A percentile compares a stretch with the other conserved stretches of the same genome.
These are phyloP conservation scores for Vaccinium corymbosum DNA, from an alignment of 148 eudicot species.

Conservation along the genomic window DNA sequence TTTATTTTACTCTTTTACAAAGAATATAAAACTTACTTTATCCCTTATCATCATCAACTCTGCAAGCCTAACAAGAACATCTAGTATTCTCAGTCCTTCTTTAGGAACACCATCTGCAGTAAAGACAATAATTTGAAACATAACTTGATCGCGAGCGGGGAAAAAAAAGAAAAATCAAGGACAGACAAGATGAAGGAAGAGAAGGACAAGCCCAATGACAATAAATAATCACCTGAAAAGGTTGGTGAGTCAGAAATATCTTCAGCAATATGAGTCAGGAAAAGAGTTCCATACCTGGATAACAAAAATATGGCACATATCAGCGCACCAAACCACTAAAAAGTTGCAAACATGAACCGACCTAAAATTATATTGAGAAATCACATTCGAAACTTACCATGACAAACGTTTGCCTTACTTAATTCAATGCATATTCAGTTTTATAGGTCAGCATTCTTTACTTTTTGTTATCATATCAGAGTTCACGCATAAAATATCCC, in stretches of 20 bases:
- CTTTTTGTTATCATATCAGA: not conserved
- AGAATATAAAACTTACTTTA: slow-evolving; percentile 47
- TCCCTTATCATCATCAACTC: slow-evolving; percentile 58
- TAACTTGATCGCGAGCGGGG: not conserved
- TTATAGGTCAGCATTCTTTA: not conserved
- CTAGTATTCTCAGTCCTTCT: slow-evolving; percentile 82
- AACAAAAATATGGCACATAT: not conserved
- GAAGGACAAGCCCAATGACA: not conserved
- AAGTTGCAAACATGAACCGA: not conserved
- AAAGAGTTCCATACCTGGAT: slow-evolving; percentile 78
- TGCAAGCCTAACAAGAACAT: slow-evolving; percentile 88
- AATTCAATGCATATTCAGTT: not conserved
- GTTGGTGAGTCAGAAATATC: slow-evolving; percentile 66
- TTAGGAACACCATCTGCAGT: slow-evolving; percentile 90
- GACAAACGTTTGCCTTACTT: not conserved
- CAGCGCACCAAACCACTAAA: not conserved
- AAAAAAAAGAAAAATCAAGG: slow-evolving; percentile 6
- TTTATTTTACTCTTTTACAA: not conserved
- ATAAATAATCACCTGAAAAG: slow-evolving; percentile 55
- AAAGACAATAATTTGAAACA: slow-evolving; percentile 13
- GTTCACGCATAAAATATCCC: not conserved
- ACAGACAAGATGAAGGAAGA: not conserved
- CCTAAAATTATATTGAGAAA: not conserved
- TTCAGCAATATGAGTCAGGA: slow-evolving; percentile 82
- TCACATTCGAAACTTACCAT: not conserved